Base-by-base conservation (phyloP, 345 rosid genomes). In the Linum lewisii region DNA sequence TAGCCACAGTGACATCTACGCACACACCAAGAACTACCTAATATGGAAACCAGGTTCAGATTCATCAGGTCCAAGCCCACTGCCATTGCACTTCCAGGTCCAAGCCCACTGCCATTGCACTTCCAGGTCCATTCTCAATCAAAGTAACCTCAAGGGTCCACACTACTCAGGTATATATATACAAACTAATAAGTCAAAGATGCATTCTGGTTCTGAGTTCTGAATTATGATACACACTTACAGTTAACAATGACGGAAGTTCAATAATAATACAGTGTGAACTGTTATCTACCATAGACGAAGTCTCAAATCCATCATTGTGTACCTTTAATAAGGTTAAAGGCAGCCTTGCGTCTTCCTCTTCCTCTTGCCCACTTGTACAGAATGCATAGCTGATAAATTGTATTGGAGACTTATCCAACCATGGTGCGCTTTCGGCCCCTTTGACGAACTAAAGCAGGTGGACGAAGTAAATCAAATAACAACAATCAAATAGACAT, bases 341-440 rank as follows among this genome's bases (percentile, higher is more conserved):
- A 42, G 9, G 18, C 16, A 8, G 4, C 47, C 15, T 9, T 42
- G 47, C 47, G 4, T 42, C 15, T 42, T 16, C 47, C 1, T 16
- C 1, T 29, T n/a, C n/a, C n/a, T 29, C 34, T 29, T 29, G 0
- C 5, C 34, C 34, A 29, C 34, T 42, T 42, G 47, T 42, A 42
- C 47, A 42, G 47, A 8, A 11, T 42, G 15, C 15, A 29, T 29
- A 29, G 34, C 34, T 29, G 34, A 42, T 42, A 6, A n/a, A 42
- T 11, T 14, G 4, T 16, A 38, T 11, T 42, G 13, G 51, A 59
- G 63, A 71, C 60, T 81, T 68, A 89, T 68, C 99, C 95, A 70
- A 89, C 78, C 99, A 93, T 89, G 51, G 95, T 85, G 63, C 99
- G 87, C 68, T 93, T 93, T 47, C 96, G 78, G 25, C 97, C 99